Conservation (phyloP, 192 early-diverging fungal genomes). For the Mortierella antarctica region DNA sequence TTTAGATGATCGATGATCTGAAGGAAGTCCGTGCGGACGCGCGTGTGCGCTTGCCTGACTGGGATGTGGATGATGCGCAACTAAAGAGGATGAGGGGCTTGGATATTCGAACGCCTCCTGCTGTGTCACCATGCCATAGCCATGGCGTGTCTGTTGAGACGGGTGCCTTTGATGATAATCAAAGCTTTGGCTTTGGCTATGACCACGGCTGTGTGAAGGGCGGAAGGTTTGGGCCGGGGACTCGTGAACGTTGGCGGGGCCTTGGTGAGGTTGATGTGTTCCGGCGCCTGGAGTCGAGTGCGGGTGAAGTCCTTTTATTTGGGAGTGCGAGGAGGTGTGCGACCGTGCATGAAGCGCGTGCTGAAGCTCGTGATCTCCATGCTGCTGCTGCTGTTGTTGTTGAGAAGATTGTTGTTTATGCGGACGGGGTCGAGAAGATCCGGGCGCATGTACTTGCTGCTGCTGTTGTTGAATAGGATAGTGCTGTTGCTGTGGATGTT, state of each 20-base stretch:
- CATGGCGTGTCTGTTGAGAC: neutral
- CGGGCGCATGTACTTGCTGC: neutral
- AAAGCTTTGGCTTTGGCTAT: constrained; percentile 1
- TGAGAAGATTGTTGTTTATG: neutral
- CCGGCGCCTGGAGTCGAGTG: neutral
- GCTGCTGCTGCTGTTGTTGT: constrained; percentile 8
- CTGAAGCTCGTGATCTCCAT: constrained; percentile 7
- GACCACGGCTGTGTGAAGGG: constrained; percentile 7
- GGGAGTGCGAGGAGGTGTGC: constrained; percentile 9
- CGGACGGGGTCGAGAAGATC: neutral
- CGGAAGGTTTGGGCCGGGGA: no score
- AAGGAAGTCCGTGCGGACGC: neutral
- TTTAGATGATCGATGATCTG: neutral
- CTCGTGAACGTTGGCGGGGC: no score
- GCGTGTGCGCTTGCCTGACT: neutral
- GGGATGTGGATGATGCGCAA: neutral
- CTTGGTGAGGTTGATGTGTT: neutral
- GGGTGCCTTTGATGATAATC: constrained; percentile 1
- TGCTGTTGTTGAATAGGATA: neutral
- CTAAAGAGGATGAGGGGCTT: neutral
- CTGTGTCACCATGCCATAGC: constrained; percentile 10
- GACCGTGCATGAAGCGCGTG: constrained; percentile 19
- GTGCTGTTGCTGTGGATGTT: neutral
- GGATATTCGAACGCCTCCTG: constrained; percentile 17
- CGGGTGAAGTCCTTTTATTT: neutral